Conservation (phyloP, 176 grass and related monocot species). For the Typha latifolia region DNA sequence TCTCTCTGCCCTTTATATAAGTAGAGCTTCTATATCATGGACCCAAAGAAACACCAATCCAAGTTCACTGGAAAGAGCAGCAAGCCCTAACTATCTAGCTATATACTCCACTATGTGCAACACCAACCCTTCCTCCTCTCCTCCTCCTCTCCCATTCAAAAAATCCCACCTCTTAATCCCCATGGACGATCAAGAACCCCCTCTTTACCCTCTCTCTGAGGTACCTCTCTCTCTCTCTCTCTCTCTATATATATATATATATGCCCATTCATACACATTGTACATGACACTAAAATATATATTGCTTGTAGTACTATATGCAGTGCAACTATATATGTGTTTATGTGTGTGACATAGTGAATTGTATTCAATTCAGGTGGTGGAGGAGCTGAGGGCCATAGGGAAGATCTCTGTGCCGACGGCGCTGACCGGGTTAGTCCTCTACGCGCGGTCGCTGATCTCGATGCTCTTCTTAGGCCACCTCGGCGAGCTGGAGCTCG, state of each 20-base stretch:
- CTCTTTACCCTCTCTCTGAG: slow-evolving; percentile 3
- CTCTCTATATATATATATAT: background rate
- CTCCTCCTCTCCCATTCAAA: slow-evolving; percentile 3
- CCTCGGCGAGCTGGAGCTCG: slow-evolving; percentile 47
- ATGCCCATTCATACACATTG: background rate
- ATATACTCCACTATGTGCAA: slow-evolving; percentile 14
- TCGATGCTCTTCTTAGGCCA: slow-evolving; percentile 75
- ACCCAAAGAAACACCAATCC: too few species aligned
- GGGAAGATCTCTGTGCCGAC: slow-evolving; percentile 37
- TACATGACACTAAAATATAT: background rate
- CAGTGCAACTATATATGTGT: background rate
- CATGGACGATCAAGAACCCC: background rate
- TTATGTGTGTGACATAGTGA: background rate
- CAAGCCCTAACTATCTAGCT: too few species aligned
- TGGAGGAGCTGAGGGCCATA: background rate
- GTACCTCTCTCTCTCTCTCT: background rate
- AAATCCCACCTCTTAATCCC: slow-evolving; percentile 15
- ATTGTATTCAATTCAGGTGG: background rate
- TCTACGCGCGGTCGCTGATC: slow-evolving; percentile 64
- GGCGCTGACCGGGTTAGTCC: slow-evolving; percentile 48
- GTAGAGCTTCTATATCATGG: too few species aligned
- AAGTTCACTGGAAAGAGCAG: too few species aligned
- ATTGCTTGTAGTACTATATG: background rate
- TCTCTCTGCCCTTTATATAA: too few species aligned
- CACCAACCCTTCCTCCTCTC: slow-evolving; percentile 12